Evolutionary conservation across 2,329 filamentous ascomycete species (phyloP).

Genomic region (Fusarium sp.): DNA sequence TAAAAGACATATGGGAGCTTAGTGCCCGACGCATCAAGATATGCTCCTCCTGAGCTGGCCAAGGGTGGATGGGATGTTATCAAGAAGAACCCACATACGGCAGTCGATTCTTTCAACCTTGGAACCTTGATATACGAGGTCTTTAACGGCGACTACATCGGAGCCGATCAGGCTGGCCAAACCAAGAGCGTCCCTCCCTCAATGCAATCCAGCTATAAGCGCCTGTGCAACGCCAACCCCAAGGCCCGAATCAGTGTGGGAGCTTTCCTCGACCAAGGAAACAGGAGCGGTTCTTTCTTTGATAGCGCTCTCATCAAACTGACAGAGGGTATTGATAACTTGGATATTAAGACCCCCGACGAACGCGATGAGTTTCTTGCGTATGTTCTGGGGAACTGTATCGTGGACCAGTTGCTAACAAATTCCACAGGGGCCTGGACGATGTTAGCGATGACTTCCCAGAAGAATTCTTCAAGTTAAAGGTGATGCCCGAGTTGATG

Average conservation of each 20-base stretch:
- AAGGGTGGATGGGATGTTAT: constrained; percentile 92
- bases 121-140: constrained; percentile 88
- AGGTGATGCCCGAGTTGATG: constrained; percentile 92
- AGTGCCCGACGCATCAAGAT: constrained; percentile 84
- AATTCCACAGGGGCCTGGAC: constrained; percentile 74
- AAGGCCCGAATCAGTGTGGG: constrained; percentile 86
- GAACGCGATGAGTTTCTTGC: constrained; percentile 88
- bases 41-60: constrained; percentile 86
- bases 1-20: constrained; percentile 83
- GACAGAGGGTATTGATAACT: constrained; percentile 90
- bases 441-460: constrained; percentile 92
- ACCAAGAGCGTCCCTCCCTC: constrained; percentile 85
- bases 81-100: constrained; percentile 82
- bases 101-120: constrained; percentile 88
- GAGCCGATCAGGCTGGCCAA: constrained; percentile 82
- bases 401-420: constrained; percentile 36
- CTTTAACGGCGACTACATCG: constrained; percentile 86
- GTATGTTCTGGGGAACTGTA: constrained; percentile 50
- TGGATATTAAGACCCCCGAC: constrained; percentile 85
- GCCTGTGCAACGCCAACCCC: constrained; percentile 87
- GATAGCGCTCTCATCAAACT: constrained; percentile 92
- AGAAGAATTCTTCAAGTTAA: constrained; percentile 98
- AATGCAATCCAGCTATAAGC: constrained; percentile 93
- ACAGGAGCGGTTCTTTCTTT: constrained; percentile 85
- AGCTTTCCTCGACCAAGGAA: constrained; percentile 91